Conservation (phyloP, 2,329 filamentous ascomycete species). For the Hypoxylon sp. region DNA sequence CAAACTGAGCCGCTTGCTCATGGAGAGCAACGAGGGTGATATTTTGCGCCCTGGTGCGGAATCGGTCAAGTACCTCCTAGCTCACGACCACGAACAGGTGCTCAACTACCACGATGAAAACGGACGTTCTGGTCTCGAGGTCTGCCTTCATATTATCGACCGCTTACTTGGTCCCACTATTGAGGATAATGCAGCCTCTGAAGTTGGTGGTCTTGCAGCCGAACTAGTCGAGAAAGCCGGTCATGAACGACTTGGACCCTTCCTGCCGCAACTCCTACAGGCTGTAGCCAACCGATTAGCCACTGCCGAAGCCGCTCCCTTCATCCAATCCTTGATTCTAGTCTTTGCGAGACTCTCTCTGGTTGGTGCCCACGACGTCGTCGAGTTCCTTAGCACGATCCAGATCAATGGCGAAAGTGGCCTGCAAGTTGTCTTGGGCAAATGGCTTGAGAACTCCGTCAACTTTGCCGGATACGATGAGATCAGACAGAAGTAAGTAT, state of each 20-base stretch:
- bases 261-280: conserved; percentile 86
- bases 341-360: conserved; percentile 94
- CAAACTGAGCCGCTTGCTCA: conserved; percentile 84
- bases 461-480: conserved; percentile 99
- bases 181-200: conserved; percentile 94
- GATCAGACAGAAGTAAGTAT: conserved; percentile 91
- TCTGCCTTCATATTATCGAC: conserved; percentile 92
- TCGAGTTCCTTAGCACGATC: conserved; percentile 89
- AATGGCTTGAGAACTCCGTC: conserved; percentile 97
- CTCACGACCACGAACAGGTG: conserved; percentile 90
- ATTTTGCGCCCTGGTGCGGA: conserved; percentile 88
- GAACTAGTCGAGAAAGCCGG: conserved; percentile 97
- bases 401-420: conserved; percentile 84
- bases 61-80: conserved; percentile 88
- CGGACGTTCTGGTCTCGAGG: conserved; percentile 86
- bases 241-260: conserved; percentile 89
- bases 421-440: conserved; percentile 88
- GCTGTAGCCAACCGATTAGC: conserved; percentile 89
- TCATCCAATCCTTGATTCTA: conserved; percentile 95
- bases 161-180: conserved; percentile 85
- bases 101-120: conserved; percentile 86
- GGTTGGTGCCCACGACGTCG: conserved; percentile 86
- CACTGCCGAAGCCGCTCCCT: conserved; percentile 84
- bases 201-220: conserved; percentile 93
- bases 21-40: conserved; percentile 88